Base-by-base conservation (phyloP, 768 basidiomycete species). In the Mycena sanguinolenta region DNA sequence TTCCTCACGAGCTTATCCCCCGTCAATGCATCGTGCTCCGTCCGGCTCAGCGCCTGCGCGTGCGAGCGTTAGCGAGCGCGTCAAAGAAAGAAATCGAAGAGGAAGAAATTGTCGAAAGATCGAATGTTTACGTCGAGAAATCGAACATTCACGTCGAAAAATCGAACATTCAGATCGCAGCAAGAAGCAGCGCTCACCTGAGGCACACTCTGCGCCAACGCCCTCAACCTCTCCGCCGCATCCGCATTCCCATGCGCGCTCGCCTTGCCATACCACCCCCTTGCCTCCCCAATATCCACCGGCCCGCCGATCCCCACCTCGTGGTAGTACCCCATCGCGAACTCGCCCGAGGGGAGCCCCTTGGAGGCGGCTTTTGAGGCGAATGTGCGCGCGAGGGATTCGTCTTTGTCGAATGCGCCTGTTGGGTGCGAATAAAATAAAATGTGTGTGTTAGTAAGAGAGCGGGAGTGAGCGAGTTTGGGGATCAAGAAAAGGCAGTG, bases 271-370 rank as follows among this genome's bases (percentile, higher is more conserved):
- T 99, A 99, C 96, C 96, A 99, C 76, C 81, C 87, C 66, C 84
- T 82, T 1, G 96, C 94, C 9, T 83, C 83, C 0, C 86, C 86
- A 42, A 94, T 63, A 75, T 93, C 88, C 76, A 88, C 13, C 77
- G 58, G 0, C 92, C 90, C 0, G 6, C 95, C 96, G 8, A 99
- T 92, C 2, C 97, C 97, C 1, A 98, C 93, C 79, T 98, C 97
- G 42, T 86, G 87, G 77, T 97, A 99, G 78, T 98, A 98, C 1
- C 97, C 97, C 89, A 98, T 92, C 0, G 96, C 97, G 78, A 98
- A 98, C 78, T 96, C 94, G 0, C 95, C 97, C 65, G 88, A 91
- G 0, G 94, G 86, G 52, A 97, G 82, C 0, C 91, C 92, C 74
- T 91, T 93, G 55, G 83, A 78, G 0, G 92, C 92, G 0, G 94